Evolutionary conservation across 148 eudicot genomes (phyloP).

Genomic region (Dianthus caryophyllus): DNA sequence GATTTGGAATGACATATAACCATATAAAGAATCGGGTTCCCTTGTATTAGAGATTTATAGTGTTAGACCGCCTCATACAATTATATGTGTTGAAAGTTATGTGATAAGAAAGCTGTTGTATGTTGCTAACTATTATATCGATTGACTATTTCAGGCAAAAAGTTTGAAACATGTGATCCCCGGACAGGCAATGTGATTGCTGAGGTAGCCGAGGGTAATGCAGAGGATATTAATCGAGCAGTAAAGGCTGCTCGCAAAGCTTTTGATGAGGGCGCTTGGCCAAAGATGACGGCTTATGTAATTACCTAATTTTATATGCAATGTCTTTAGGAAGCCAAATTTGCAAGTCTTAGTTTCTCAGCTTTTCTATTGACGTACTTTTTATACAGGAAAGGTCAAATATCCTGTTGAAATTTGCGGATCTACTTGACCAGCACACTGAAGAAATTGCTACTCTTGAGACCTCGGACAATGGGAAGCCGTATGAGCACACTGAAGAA

Average conservation of each 20-base stretch:
- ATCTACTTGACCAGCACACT: slow-evolving; percentile 61
- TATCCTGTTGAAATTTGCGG: slow-evolving; percentile 53
- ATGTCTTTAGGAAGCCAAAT: too few relatives aligned
- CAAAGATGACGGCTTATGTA: slow-evolving; percentile 82
- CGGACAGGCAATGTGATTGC: slow-evolving; percentile 76
- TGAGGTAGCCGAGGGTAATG: slow-evolving; percentile 71
- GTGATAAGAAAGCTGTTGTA: too few relatives aligned
- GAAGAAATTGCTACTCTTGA: slow-evolving; percentile 73
- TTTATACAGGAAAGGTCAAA: slow-evolving; percentile 50
- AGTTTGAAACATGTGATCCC: slow-evolving; percentile 60
- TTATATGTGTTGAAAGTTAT: too few relatives aligned
- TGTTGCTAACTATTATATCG: not conserved
- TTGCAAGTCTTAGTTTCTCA: not conserved
- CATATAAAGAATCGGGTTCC: not conserved
- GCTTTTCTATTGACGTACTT: not conserved
- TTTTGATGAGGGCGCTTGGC: slow-evolving; percentile 87
- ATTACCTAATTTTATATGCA: slow-evolving; percentile 1
- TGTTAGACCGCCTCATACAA: not conserved
- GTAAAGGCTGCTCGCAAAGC: slow-evolving; percentile 80
- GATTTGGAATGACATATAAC: not conserved
- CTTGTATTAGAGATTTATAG: not conserved
- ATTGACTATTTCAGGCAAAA: slow-evolving; percentile 44
- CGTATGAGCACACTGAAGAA: slow-evolving; percentile 62
- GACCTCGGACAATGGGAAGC: slow-evolving; percentile 75
- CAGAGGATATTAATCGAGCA: slow-evolving; percentile 70